Evolutionary conservation across 2,329 filamentous ascomycete species (phyloP).

Genomic region (Emmonsiellopsis sp.): DNA sequence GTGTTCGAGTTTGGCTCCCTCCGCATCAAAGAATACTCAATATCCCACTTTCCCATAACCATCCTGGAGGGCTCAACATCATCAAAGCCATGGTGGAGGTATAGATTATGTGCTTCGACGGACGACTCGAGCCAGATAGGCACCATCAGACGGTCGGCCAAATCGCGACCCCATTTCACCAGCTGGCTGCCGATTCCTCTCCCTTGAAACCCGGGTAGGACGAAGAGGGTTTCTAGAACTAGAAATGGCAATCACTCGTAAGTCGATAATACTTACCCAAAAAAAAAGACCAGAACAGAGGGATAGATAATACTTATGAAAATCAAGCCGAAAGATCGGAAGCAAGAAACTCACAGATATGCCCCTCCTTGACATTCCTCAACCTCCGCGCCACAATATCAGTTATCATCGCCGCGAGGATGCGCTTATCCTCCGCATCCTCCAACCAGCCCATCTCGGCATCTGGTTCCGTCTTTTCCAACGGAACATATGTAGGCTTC

Average conservation of each 20-base stretch:
- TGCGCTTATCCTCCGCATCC: slow-evolving; percentile 6
- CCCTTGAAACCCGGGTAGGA: slow-evolving; percentile 10
- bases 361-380: slow-evolving; percentile 7
- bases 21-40: slow-evolving; percentile 10
- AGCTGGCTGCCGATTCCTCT: slow-evolving; percentile 11
- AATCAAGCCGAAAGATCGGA: neutral
- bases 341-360: slow-evolving; percentile 9
- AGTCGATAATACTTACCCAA: neutral
- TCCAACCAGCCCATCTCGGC: slow-evolving; percentile 9
- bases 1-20: neutral
- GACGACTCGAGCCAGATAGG: slow-evolving; percentile 10
- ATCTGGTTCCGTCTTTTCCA: neutral
- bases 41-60: slow-evolving; percentile 8
- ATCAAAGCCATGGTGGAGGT: slow-evolving; percentile 7
- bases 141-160: slow-evolving; percentile 11
- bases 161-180: slow-evolving; percentile 12
- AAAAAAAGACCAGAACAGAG: neutral
- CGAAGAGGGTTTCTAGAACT: slow-evolving; percentile 13
- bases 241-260: neutral
- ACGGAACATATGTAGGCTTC: slow-evolving; percentile 3
- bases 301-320: neutral
- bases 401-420: slow-evolving; percentile 4
- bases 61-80: slow-evolving; percentile 4
- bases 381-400: slow-evolving; percentile 7
- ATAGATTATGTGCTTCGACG: slow-evolving; percentile 4